phyloP scores from a whole-genome alignment of 2,329 filamentous ascomycete genomes.

The Diaporthe humulicola region DNA sequence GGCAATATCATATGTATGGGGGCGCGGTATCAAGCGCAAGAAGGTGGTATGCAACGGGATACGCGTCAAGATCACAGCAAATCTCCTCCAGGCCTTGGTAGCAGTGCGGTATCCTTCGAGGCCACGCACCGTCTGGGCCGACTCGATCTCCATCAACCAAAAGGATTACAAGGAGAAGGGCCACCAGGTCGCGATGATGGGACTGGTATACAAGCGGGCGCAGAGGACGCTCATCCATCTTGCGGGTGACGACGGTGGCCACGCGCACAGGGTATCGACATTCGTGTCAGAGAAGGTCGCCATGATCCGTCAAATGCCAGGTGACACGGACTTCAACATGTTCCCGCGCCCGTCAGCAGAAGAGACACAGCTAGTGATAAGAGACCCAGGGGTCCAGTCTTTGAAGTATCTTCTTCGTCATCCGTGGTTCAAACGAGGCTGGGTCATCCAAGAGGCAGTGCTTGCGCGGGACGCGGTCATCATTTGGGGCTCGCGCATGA shows the following conservation, averaged over 20 bases:
- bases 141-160: conserved; percentile 23
- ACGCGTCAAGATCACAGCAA: neutral
- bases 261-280: neutral
- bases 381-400: neutral
- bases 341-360: neutral
- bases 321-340: too few species aligned
- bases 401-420: neutral
- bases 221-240: conserved; percentile 25
- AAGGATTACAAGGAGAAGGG: conserved; percentile 1
- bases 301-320: neutral
- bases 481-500: neutral
- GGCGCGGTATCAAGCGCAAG: neutral
- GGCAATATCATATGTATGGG: conserved; percentile 29
- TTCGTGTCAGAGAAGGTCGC: neutral
- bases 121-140: neutral
- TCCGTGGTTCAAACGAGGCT: conserved; percentile 13
- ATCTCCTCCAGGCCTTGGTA: neutral
- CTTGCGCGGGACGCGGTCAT: neutral
- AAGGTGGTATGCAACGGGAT: neutral
- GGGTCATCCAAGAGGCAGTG: conserved; percentile 28
- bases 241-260: neutral
- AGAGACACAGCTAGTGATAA: neutral
- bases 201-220: neutral
- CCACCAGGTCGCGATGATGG: conserved; percentile 18
- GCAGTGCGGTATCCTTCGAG: neutral